These are phyloP conservation scores for Centella asiatica DNA, from an alignment of 129 eudicot species.

Conservation along the genomic window DNA sequence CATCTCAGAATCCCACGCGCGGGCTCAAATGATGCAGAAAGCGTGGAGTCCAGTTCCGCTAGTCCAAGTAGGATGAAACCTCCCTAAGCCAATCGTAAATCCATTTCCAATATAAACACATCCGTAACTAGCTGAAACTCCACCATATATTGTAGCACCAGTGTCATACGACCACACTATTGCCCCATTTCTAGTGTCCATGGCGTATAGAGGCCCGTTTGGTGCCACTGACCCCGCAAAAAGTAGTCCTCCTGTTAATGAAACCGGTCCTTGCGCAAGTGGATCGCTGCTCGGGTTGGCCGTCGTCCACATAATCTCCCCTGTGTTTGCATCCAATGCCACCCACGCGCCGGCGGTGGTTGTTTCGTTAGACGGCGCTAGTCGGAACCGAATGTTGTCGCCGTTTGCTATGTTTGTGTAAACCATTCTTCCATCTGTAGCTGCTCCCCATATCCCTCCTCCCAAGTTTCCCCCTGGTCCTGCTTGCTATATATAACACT, in stretches of 20 bases:
- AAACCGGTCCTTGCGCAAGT: conserved; percentile 50
- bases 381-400: conserved; percentile 24
- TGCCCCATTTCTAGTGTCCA: conserved; percentile 49
- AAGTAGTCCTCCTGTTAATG: conserved; percentile 54
- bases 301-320: conserved; percentile 62
- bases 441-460: conserved; percentile 73
- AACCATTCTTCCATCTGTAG: conserved; percentile 47
- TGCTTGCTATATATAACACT: conserved; percentile 35
- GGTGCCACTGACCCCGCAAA: conserved; percentile 65
- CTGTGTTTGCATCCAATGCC: conserved; percentile 50
- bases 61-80: conserved; percentile 29
- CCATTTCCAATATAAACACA: conserved; percentile 64
- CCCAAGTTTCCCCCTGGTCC: conserved; percentile 64
- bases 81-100: conserved; percentile 30
- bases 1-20: too few relatives aligned
- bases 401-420: conserved; percentile 66
- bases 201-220: conserved; percentile 59
- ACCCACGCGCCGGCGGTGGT: conserved; percentile 71
- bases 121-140: conserved; percentile 51
- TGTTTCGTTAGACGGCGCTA: conserved; percentile 43
- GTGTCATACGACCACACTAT: conserved; percentile 58
- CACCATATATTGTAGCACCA: conserved; percentile 65
- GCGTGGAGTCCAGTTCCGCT: conserved; percentile 43
- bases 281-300: conserved; percentile 58
- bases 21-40: conserved; percentile 34